Base-by-base conservation (phyloP, 441 rosid species). In the Melastoma candidum region DNA sequence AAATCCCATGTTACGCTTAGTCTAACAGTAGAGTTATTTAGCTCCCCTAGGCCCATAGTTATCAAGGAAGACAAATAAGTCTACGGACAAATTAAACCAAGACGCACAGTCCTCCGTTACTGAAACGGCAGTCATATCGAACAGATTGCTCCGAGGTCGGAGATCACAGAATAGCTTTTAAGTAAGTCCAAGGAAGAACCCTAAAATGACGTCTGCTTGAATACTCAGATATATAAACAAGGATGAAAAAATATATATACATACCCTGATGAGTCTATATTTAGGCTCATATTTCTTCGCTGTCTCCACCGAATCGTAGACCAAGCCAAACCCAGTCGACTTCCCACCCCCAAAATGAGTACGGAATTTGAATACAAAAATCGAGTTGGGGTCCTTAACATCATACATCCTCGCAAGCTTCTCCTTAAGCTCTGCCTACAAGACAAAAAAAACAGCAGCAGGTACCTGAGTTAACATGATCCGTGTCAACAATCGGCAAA, bases 271-370 rank as follows among this genome's bases (percentile, higher is more conserved):
- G 1, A 90, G 90, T 57, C 96, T 74, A 79, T 90, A 85, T 65
- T 87, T 87, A 0, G 98, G 98, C 73, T 90, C 93, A 1, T 70
- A 90, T 61, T 87, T 90, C 88, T 85, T 87, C 0, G 98, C 98
- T 32, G 61, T 84, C 56, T 87, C 96, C 11, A 87, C 85, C 10
- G 83, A 67, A 47, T 90, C 98, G 12, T 90, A 87, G 48, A 87
- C 85, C 76, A 90, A 70, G 29, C 96, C 98, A 32, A 85, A 90
- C 4, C 98, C 96, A 0, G 95, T 83, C 7, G 96, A 90, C 62
- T 90, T 90, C 10, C 98, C 96, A 61, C 98, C 96, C 53, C 96
- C 98, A 67, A 90, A 87, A 60, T 83, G 88, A 10, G 98, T 90
- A 66, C 95, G 74, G 68, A 90, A 90, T 65, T 87, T 83, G 71